phyloP scores from a whole-genome alignment of 1,284 basidiomycete species.

The Cryptococcus sp. region DNA sequence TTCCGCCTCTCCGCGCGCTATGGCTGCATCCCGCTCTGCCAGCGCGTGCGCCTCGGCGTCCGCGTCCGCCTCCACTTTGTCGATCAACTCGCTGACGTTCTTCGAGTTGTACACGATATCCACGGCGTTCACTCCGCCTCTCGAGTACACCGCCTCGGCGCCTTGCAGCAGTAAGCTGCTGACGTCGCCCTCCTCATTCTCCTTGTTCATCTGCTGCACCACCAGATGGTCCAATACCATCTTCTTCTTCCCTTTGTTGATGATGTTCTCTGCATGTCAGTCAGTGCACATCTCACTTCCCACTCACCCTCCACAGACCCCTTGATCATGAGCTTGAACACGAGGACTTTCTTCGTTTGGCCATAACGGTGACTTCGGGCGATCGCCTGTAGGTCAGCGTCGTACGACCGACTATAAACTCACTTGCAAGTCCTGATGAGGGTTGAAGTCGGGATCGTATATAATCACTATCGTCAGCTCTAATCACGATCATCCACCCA shows the following conservation, averaged over 20 bases:
- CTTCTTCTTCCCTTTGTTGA: slow-evolving; percentile 86
- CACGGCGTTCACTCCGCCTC: slow-evolving; percentile 53
- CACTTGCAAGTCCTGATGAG: slow-evolving; percentile 63
- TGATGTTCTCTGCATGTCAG: slow-evolving; percentile 68
- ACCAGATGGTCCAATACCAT: slow-evolving; percentile 87
- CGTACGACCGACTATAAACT: no score
- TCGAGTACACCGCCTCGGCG: slow-evolving; percentile 72
- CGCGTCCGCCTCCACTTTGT: slow-evolving; percentile 74
- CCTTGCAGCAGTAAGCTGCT: slow-evolving; percentile 81
- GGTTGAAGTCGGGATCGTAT: slow-evolving; percentile 92
- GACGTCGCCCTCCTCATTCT: slow-evolving; percentile 70
- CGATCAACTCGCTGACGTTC: slow-evolving; percentile 78
- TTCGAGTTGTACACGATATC: slow-evolving; percentile 76
- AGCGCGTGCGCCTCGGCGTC: slow-evolving; percentile 57
- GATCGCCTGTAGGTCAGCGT: slow-evolving; percentile 67
- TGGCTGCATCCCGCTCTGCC: slow-evolving; percentile 36
- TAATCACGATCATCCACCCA: slow-evolving; percentile 22
- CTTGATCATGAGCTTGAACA: slow-evolving; percentile 90
- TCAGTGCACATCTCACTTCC: background rate
- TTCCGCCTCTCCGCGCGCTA: slow-evolving; percentile 17
- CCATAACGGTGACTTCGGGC: slow-evolving; percentile 72
- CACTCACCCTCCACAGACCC: slow-evolving; percentile 77
- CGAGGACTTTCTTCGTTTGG: slow-evolving; percentile 62
- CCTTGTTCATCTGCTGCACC: slow-evolving; percentile 83
- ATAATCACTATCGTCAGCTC: slow-evolving; percentile 68